Evolutionary conservation across 2,329 filamentous ascomycete genomes (phyloP).

Genomic region (Trematosphaeria pertusa): DNA sequence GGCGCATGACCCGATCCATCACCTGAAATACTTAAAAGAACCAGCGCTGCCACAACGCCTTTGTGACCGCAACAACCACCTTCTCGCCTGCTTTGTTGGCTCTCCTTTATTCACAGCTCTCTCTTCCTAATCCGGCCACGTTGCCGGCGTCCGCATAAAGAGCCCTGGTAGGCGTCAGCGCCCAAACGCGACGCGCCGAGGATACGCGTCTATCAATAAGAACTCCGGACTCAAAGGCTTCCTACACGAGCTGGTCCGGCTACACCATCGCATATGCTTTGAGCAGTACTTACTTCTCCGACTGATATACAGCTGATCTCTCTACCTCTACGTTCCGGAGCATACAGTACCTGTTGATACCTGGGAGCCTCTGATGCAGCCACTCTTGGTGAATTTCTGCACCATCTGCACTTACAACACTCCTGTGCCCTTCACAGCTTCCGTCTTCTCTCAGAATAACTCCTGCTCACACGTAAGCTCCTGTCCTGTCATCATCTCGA

Average conservation of each 20-base stretch:
- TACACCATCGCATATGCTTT: constrained; percentile 16
- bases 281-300: constrained; percentile 21
- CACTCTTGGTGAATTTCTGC: constrained; percentile 49
- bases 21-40: constrained; percentile 40
- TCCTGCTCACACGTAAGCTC: constrained; percentile 56
- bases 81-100: constrained; percentile 16
- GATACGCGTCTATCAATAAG: constrained; percentile 12
- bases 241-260: constrained; percentile 17
- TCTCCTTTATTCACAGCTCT: constrained; percentile 8
- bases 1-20: constrained; percentile 42
- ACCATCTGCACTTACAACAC: constrained; percentile 46
- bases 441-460: constrained; percentile 53
- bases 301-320: constrained; percentile 28
- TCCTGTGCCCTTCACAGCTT: constrained; percentile 49
- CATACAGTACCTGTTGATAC: constrained; percentile 22
- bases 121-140: constrained; percentile 10
- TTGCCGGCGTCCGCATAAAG: constrained; percentile 23
- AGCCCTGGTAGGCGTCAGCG: constrained; percentile 29
- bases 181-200: constrained; percentile 23
- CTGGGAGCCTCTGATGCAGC: constrained; percentile 37
- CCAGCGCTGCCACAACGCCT: constrained; percentile 23
- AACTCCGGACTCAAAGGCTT: constrained; percentile 22
- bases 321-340: constrained; percentile 1
- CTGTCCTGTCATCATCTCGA: constrained; percentile 14
- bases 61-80: constrained; percentile 1